Base-by-base conservation (phyloP, 768 basidiomycete species). In the Leccinum truebloodii region DNA sequence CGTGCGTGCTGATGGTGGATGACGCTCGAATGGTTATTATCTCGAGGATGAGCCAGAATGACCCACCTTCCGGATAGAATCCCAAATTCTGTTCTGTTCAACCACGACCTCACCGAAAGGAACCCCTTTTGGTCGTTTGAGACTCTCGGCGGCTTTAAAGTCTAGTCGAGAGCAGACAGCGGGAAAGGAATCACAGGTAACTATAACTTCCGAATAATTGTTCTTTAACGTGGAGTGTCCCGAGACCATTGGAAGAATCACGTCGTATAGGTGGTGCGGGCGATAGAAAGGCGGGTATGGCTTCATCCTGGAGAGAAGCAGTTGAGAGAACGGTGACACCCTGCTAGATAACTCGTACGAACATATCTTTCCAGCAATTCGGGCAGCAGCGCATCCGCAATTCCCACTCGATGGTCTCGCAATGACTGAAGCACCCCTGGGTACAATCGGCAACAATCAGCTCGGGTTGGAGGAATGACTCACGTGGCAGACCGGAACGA, bases 401-500 rank as follows among this genome's bases (percentile, higher is more conserved):
- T 1, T 50, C 54, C 66, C 66, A 13, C 39, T 64, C 32, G 18
- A 67, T 6, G 2, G 55, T 65, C 10, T 34, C 32, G 32, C 32
- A 34, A 12, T 12, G 32, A 34, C 10, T 12, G 32, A 34, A 34
- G 32, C 66, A 68, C 9, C 66, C n/a, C 66, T 64, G 37, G 7
- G 16, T 18, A 26, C 16, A 18, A 51, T 26, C 5, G 6, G 44
- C 1, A 18, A 44, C 20, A 26, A 8, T 50, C 22, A 30, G 22
- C 32, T 46, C 18, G 9, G 37, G 24, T 34, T 8, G 20, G 16
- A 13, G 2, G 51, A 6, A n/a, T 14, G 2, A 58, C 71, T 55
- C 55, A 76, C 76, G 49, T 73, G 71, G 59, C 76, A 77, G 20
- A 65, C 61, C 7, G 63, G 55, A 54, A 65, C 63, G 39, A 71